These are phyloP conservation scores for Capsicum rhomboideum DNA, from an alignment of 257 asterid species.

Conservation along the genomic window DNA sequence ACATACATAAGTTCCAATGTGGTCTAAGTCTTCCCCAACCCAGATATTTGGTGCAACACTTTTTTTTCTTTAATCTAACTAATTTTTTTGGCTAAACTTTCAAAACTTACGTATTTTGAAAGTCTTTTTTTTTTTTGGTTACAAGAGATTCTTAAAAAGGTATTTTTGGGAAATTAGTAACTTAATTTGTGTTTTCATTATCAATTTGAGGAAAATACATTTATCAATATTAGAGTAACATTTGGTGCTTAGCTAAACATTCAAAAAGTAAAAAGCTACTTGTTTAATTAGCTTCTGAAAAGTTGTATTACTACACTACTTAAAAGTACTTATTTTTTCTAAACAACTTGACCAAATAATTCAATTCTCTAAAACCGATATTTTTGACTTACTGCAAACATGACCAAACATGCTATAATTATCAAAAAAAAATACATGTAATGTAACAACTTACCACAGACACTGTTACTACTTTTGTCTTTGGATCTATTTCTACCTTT, in stretches of 20 bases:
- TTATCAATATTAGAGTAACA: too few relatives aligned
- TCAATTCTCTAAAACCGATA: background rate
- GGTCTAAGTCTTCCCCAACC: background rate
- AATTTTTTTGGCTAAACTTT: too few relatives aligned
- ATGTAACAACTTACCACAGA: background rate
- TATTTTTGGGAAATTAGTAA: background rate
- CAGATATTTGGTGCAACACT: too few relatives aligned
- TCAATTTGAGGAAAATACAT: too few relatives aligned
- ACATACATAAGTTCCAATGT: background rate
- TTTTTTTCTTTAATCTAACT: too few relatives aligned
- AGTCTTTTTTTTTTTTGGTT: background rate
- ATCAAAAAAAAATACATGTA: background rate
- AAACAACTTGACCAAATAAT: background rate
- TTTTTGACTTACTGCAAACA: background rate
- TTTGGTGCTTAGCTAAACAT: background rate
- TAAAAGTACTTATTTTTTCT: background rate
- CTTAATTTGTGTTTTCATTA: background rate
- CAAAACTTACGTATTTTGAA: too few relatives aligned
- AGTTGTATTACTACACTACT: background rate
- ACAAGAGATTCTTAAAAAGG: background rate
- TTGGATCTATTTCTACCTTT: background rate
- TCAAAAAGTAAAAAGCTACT: background rate
- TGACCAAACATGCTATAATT: background rate
- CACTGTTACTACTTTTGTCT: background rate
- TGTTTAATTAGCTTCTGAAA: background rate